A percentile compares a stretch with the other conserved stretches of the same genome.
These are phyloP conservation scores for Cylindrotheca fusiformis DNA, from an alignment of 108 stramenopile species.

Conservation along the genomic window DNA sequence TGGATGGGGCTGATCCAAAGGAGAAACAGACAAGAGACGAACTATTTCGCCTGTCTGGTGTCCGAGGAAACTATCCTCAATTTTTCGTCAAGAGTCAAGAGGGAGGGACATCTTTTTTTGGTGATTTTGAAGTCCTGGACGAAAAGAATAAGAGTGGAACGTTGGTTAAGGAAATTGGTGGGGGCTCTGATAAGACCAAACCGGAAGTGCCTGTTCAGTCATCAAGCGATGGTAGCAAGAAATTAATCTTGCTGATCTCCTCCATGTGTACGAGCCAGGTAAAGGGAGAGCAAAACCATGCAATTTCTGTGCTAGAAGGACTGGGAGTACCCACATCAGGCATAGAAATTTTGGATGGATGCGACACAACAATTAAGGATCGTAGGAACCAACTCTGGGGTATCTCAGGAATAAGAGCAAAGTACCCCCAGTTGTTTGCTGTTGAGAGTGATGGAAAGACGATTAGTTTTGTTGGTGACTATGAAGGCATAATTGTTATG, in stretches of 20 bases:
- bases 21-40: constrained; percentile 34
- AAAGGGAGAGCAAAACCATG: not conserved
- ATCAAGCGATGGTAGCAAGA: not conserved
- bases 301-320: not conserved
- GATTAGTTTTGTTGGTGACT: constrained; percentile 5
- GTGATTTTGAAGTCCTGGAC: constrained; percentile 9
- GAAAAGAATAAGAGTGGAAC: constrained; percentile 1
- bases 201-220: not conserved
- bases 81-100: constrained; percentile 47
- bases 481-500: not conserved
- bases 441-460: constrained; percentile 37
- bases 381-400: constrained; percentile 1
- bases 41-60: constrained; percentile 52
- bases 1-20: constrained; percentile 57
- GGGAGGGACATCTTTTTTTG: constrained; percentile 4
- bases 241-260: constrained; percentile 7
- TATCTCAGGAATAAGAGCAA: constrained; percentile 1
- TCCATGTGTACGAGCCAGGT: not conserved
- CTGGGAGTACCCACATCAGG: not conserved
- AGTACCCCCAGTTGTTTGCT: constrained; percentile 12
- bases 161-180: not conserved
- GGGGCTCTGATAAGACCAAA: not conserved
- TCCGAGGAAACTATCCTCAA: constrained; percentile 64
- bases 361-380: not conserved
- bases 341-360: constrained; percentile 4